Evolutionary conservation across 1,284 basidiomycete genomes (phyloP).

Genomic region (Marasmius sp.): DNA sequence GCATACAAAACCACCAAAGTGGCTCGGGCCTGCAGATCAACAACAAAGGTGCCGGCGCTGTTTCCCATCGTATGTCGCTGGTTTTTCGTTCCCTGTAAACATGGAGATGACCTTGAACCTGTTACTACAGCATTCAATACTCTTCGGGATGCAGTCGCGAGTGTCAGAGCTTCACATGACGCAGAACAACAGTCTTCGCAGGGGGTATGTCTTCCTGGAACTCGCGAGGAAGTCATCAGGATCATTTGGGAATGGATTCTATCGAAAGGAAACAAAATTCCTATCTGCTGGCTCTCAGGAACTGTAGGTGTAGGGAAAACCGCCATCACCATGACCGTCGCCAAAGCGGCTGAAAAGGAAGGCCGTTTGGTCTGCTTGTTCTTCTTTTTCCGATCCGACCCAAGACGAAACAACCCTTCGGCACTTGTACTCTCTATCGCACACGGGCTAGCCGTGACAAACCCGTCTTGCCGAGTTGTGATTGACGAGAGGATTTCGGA

Average conservation of each 20-base stretch:
- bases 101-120: no score
- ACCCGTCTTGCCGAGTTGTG: background rate
- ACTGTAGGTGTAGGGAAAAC: background rate
- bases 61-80: no score
- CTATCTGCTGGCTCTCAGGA: background rate
- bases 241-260: background rate
- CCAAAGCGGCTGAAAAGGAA: background rate
- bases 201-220: background rate
- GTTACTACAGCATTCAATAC: no score
- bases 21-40: no score
- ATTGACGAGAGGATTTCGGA: background rate
- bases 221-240: background rate
- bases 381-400: background rate
- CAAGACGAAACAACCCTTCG: background rate
- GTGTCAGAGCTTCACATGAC: background rate
- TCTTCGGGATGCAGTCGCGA: no score
- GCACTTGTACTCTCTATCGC: background rate
- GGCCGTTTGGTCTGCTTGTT: background rate
- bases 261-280: background rate
- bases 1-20: no score
- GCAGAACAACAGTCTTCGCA: background rate
- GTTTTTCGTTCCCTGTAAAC: no score
- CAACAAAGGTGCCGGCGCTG: no score
- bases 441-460: background rate
- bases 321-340: background rate